phyloP scores from a whole-genome alignment of 805 yeast genomes.

The Nakazawaea wyomingensis region DNA sequence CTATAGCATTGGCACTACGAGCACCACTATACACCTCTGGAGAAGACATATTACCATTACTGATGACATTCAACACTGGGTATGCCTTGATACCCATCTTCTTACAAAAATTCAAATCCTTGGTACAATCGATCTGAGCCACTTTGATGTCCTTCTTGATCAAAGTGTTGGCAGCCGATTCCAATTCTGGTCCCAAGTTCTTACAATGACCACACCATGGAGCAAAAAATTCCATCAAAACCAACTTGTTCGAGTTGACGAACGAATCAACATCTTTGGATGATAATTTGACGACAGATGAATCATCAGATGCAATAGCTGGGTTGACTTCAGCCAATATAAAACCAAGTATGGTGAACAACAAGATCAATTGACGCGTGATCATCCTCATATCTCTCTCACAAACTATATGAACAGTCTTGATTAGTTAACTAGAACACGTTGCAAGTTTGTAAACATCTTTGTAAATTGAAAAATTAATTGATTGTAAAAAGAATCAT shows the following conservation, averaged over 20 bases:
- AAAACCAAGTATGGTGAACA: not conserved
- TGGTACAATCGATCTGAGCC: constrained; percentile 85
- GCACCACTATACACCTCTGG: constrained; percentile 75
- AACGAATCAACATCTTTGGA: constrained; percentile 60
- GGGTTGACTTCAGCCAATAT: constrained; percentile 44
- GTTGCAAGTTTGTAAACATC: no score
- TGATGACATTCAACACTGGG: constrained; percentile 77
- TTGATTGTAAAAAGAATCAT: no score
- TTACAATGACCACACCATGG: constrained; percentile 99
- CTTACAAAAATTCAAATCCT: constrained; percentile 64
- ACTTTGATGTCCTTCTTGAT: constrained; percentile 57
- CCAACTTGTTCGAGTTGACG: constrained; percentile 69
- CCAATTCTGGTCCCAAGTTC: constrained; percentile 74
- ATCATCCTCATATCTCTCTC: no score
- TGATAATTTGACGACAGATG: constrained; percentile 80
- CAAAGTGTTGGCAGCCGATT: constrained; percentile 64
- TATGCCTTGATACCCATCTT: constrained; percentile 69
- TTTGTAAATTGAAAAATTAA: no score
- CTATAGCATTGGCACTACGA: constrained; percentile 75
- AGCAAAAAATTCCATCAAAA: constrained; percentile 82
- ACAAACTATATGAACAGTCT: no score
- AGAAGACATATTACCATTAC: constrained; percentile 34
- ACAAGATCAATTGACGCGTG: no score
- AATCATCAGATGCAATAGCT: constrained; percentile 73
- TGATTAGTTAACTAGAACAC: no score